These are phyloP conservation scores for Cryptococcus sp. DNA, from an alignment of 1,284 basidiomycete genomes.

Conservation along the genomic window DNA sequence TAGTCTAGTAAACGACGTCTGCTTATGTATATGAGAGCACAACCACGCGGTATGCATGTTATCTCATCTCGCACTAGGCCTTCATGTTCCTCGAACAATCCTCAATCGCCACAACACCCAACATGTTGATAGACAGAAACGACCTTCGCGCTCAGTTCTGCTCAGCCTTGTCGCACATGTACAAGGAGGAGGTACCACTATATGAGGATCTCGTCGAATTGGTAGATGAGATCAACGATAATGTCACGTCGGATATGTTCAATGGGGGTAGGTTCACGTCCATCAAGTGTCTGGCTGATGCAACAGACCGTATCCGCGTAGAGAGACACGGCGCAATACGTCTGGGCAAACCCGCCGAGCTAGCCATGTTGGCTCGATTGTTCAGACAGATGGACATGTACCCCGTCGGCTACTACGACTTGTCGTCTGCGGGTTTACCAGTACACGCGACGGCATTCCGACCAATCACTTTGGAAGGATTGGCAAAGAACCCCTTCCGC, in stretches of 20 bases:
- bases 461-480: conserved; percentile 36
- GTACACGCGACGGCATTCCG: conserved; percentile 57
- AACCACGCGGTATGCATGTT: no score
- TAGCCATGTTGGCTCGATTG: conserved; percentile 49
- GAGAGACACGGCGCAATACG: conserved; percentile 56
- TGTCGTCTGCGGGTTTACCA: conserved; percentile 50
- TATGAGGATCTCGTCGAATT: conserved; percentile 54
- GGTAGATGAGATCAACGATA: conserved; percentile 50
- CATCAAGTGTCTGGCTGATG: no score
- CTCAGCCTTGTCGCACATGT: conserved; percentile 50
- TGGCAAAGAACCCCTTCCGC: conserved; percentile 53
- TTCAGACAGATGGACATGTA: conserved; percentile 53
- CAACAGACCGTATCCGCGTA: conserved; percentile 47
- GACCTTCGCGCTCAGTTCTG: conserved; percentile 50
- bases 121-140: conserved; percentile 15
- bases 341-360: conserved; percentile 51
- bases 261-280: not conserved
- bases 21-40: no score
- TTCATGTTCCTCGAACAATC: no score
- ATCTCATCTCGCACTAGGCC: no score
- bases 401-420: conserved; percentile 56
- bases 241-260: not conserved
- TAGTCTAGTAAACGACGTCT: no score
- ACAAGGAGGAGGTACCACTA: conserved; percentile 53
- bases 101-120: no score